A percentile compares a stretch with the other conserved stretches of the same genome.
Evolutionary conservation across 1,284 basidiomycete genomes (phyloP).

Genomic region (Fomitopsis schrenkii): DNA sequence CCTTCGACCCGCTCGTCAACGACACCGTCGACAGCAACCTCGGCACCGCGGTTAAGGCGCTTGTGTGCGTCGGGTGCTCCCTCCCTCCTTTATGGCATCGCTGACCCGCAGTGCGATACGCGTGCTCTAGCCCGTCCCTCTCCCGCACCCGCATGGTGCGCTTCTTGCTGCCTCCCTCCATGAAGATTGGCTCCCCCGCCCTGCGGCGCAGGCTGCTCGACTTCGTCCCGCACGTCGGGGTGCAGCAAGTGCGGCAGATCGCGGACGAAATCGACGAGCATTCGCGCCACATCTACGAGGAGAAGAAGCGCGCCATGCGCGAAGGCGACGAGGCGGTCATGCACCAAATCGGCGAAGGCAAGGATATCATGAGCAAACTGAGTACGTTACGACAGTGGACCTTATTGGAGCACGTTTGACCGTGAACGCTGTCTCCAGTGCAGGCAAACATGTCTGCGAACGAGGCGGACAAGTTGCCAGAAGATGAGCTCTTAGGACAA

Average conservation of each 20-base stretch:
- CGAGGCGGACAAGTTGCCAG: constrained; percentile 21
- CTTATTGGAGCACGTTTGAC: background rate
- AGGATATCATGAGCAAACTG: constrained; percentile 28
- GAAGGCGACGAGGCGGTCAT: constrained; percentile 22
- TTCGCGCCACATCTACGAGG: constrained; percentile 13
- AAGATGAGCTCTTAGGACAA: constrained; percentile 24
- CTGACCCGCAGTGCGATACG: background rate
- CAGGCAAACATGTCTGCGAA: constrained; percentile 18
- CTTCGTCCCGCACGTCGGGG: constrained; percentile 9
- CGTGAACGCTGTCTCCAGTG: background rate
- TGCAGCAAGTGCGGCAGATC: constrained; percentile 13
- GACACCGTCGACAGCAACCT: constrained; percentile 24
- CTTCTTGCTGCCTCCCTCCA: constrained; percentile 11
- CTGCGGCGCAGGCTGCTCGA: constrained; percentile 13
- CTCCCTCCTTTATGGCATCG: background rate
- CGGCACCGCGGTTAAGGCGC: constrained; percentile 25
- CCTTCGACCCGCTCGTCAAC: constrained; percentile 31
- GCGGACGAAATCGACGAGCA: constrained; percentile 15
- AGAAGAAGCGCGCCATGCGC: constrained; percentile 22
- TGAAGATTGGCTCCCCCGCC: constrained; percentile 6
- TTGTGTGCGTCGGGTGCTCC: constrained; percentile 19
- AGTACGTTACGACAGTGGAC: constrained; percentile 13
- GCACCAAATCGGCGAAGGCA: constrained; percentile 25
- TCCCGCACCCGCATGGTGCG: constrained; percentile 4
- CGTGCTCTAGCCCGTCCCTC: constrained; percentile 11